A percentile compares a stretch with the other conserved stretches of the same genome.
Conservation (phyloP, 2,329 filamentous ascomycete species). For the Phoma sp. region DNA sequence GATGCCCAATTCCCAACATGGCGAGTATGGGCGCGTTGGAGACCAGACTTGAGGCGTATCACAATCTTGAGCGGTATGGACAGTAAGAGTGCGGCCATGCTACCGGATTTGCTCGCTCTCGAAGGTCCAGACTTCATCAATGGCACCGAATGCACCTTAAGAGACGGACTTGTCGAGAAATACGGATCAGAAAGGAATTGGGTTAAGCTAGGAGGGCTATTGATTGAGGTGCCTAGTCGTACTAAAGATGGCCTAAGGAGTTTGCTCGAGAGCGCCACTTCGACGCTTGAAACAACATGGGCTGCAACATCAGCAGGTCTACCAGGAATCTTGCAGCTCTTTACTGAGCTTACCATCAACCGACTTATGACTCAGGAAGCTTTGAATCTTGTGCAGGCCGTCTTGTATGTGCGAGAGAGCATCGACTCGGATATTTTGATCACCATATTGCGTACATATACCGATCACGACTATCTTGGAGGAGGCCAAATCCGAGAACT, state of each 20-base stretch:
- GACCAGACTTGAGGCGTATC: constrained; percentile 29
- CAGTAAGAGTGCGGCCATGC: constrained; percentile 16
- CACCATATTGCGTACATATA: constrained; percentile 20
- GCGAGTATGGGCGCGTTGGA: constrained; percentile 42
- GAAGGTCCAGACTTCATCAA: constrained; percentile 42
- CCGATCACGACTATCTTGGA: constrained; percentile 18
- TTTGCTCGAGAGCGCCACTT: constrained; percentile 20
- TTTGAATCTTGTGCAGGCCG: constrained; percentile 33
- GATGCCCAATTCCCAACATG: constrained; percentile 35
- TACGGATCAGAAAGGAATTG: constrained; percentile 23
- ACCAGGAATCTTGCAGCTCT: constrained; percentile 20
- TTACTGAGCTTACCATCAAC: constrained; percentile 24
- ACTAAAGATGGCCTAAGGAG: constrained; percentile 26
- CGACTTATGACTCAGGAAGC: constrained; percentile 27
- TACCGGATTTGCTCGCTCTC: constrained; percentile 34
- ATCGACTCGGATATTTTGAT: constrained; percentile 16
- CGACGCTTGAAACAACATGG: constrained; percentile 18
- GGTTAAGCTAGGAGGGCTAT: constrained; percentile 25
- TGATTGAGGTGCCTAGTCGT: constrained; percentile 30
- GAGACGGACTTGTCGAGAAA: constrained; percentile 30
- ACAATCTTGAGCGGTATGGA: constrained; percentile 20
- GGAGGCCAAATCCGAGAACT: constrained; percentile 27
- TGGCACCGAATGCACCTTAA: constrained; percentile 23
- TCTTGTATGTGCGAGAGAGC: constrained; percentile 20
- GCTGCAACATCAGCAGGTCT: constrained; percentile 1